Evolutionary conservation across 331 rosid species (phyloP), one percentile per base, ranked within the genome.

Genomic region (Rhamnella rubrinervis): DNA sequence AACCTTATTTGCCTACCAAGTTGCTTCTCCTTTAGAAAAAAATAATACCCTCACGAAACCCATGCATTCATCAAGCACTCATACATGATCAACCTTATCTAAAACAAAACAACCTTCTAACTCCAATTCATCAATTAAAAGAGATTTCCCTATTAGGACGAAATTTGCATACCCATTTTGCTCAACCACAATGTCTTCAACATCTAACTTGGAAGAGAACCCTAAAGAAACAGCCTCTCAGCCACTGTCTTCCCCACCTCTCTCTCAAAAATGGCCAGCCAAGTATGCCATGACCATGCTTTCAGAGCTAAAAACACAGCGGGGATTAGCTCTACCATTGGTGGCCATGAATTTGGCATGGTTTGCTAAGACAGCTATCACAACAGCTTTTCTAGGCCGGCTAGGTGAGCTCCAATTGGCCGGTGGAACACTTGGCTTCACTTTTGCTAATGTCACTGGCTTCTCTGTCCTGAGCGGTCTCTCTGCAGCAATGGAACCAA

Each of bases 381-480:
- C 95, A 37, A 88, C 98, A 7, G 97, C 86, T 0, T 93, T 93
- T 61, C 73, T 93, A 8, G 97, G 98, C n/a, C 76, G 83, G 23
- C 91, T 88, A 0, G 98, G 98, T 16, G 79, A 82, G 72, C 96
- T 93, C 18, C 82, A 78, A 69, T 73, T 93, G 53, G 97, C 98
- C 1, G 96, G 92, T 0, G 96, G 95, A 0, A 66, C 91, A 0
- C 96, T 93, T 1, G 98, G 96, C n/a, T 83, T 87, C 71, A 88
- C 96, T 18, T 93, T 93, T n/a, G 92, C 97, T 1, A 93, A 93
- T 59, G 97, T 93, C 71, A 93, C 97, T 0, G 96, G 97, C 31
- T 93, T 91, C 79, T 87, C 98, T 23, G 83, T 93, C 68, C 76
- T 91, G 79, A 93, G 76, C 18, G 98, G 98, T 40, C 91, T 93